These are phyloP conservation scores for Fusarium keratoplasticum DNA, from an alignment of 2,329 filamentous ascomycete genomes.

Conservation along the genomic window DNA sequence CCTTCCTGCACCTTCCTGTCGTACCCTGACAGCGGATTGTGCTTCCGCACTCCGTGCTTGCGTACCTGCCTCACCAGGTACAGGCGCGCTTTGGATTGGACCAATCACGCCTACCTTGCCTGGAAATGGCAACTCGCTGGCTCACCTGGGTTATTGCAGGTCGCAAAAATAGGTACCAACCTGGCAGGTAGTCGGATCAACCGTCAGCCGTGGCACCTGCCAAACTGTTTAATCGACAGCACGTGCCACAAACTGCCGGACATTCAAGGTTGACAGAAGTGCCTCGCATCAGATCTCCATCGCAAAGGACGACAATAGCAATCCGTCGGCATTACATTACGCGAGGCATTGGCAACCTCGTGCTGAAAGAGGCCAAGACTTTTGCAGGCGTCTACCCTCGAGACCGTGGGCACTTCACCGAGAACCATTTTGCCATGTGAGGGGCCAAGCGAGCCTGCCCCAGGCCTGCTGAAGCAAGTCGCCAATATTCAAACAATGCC, in stretches of 20 bases:
- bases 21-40: constrained; percentile 7
- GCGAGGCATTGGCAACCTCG: not conserved
- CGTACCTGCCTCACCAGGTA: constrained; percentile 9
- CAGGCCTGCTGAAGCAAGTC: not conserved
- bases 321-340: not conserved
- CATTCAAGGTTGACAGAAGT: constrained; percentile 1
- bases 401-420: not conserved
- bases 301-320: not conserved
- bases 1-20: not conserved
- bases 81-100: not conserved
- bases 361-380: not conserved
- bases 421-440: not conserved
- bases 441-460: not conserved
- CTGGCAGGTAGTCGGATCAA: constrained; percentile 1
- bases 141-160: not conserved
- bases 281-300: not conserved
- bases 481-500: not conserved
- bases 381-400: not conserved
- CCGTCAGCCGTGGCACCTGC: constrained; percentile 9
- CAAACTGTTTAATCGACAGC: constrained; percentile 5
- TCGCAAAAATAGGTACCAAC: not conserved
- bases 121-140: not conserved
- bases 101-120: not conserved
- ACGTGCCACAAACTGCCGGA: constrained; percentile 10
- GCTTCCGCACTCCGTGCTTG: constrained; percentile 2